Evolutionary conservation across 495 filamentous ascomycete genomes (phyloP).

Genomic region (Aspergillus egyptiacus): DNA sequence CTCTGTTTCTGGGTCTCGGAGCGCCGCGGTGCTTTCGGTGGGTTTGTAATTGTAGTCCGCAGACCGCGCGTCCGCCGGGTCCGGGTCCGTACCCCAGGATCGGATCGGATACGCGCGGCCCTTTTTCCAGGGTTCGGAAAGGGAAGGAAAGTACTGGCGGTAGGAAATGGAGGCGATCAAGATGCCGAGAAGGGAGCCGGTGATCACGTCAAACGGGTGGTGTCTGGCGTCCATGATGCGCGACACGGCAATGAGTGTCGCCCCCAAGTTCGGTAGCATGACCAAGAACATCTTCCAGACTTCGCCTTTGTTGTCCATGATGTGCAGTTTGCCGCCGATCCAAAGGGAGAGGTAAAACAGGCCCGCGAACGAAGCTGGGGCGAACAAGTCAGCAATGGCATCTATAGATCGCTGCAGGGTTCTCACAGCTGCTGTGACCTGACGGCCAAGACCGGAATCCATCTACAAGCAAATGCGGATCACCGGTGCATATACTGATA

Average conservation of each 20-base stretch:
- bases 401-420: background rate
- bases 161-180: conserved; percentile 44
- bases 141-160: conserved; percentile 52
- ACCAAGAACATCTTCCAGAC: conserved; percentile 68
- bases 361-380: conserved; percentile 61
- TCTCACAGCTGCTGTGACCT: conserved; percentile 56
- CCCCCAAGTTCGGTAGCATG: conserved; percentile 52
- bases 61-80: conserved; percentile 24
- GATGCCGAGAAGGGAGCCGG: conserved; percentile 62
- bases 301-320: conserved; percentile 63
- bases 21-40: conserved; percentile 25
- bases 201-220: conserved; percentile 84
- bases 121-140: conserved; percentile 51
- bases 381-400: conserved; percentile 2
- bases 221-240: conserved; percentile 76
- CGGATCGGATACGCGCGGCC: conserved; percentile 59
- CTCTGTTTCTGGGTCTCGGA: conserved; percentile 33
- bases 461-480: conserved; percentile 65
- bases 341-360: conserved; percentile 71
- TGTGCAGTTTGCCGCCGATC: conserved; percentile 49
- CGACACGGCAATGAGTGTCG: conserved; percentile 49
- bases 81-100: conserved; percentile 49
- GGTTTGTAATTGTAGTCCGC: conserved; percentile 3
- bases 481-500: conserved; percentile 61
- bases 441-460: conserved; percentile 83